Evolutionary conservation across 768 basidiomycete species (phyloP).

Genomic region (Mycena belliarum): DNA sequence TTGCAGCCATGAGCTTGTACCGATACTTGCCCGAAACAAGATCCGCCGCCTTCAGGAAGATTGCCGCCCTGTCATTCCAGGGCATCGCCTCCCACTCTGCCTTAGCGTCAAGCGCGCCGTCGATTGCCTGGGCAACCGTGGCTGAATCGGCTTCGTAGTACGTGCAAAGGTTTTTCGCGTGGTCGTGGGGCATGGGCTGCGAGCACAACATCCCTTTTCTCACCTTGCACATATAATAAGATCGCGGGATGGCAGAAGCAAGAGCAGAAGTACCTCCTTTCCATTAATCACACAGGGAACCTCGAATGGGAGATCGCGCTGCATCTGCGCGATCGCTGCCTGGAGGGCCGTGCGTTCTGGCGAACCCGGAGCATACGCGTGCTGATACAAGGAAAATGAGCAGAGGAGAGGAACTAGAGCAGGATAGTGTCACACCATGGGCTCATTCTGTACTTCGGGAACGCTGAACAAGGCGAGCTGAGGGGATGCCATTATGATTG

Average conservation of each 20-base stretch:
- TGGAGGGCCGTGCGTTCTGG: conserved; percentile 73
- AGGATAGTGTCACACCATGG: conserved; percentile 75
- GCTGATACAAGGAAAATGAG: conserved; percentile 41
- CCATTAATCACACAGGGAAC: conserved; percentile 94
- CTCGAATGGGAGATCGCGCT: conserved; percentile 82
- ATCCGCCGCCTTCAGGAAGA: conserved; percentile 98
- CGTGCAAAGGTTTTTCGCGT: conserved; percentile 74
- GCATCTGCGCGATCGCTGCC: conserved; percentile 77
- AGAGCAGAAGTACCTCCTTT: conserved; percentile 58
- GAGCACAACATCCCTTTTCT: conserved; percentile 77
- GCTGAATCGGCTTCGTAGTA: conserved; percentile 89
- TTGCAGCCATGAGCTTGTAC: conserved; percentile 93
- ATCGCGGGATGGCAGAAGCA: background rate
- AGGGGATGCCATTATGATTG: conserved; percentile 66
- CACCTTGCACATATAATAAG: conserved; percentile 46
- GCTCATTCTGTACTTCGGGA: conserved; percentile 88
- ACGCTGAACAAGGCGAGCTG: conserved; percentile 87
- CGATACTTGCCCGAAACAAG: conserved; percentile 94
- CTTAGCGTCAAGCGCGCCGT: conserved; percentile 86
- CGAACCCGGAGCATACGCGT: conserved; percentile 76
- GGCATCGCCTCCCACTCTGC: conserved; percentile 90
- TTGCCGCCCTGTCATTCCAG: conserved; percentile 96
- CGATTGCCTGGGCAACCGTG: conserved; percentile 77
- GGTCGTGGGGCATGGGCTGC: conserved; percentile 86
- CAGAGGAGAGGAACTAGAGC: background rate